Base-by-base conservation (phyloP, 2,329 filamentous ascomycete species). In the Pestalotiopsis sp. region DNA sequence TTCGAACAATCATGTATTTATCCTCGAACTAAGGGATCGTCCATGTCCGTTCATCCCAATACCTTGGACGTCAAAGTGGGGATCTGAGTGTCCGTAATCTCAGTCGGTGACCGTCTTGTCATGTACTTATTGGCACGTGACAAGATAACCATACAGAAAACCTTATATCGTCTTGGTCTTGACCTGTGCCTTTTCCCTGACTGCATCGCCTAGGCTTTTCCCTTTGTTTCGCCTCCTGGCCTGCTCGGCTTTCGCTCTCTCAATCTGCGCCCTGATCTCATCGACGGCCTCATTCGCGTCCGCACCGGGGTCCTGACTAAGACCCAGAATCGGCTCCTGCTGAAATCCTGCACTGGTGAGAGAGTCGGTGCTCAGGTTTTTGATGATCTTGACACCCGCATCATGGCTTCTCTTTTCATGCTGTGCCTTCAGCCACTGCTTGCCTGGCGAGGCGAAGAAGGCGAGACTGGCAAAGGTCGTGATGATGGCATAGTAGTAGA, bases 401-500 rank as follows among this genome's bases (percentile, higher is more conserved):
- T 80, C 82, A 13, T 81, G 82, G 4, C 84, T 82, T 36, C 91
- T 86, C 69, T 85, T 81, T 73, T 93, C 91, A 7, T 93, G 80
- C 68, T 82, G 80, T 74, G 86, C 84, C 69, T 84, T 83, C 0
- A 94, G 82, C 20, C 80, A 75, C 4, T 82, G 80, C 79, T 95
- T 97, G 2, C 89, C 92, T 0, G 94, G 93, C 1, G 92, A 93
- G 56, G 90, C 87, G 77, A 98, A 97, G 82, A 97, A 92, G 7
- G 84, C 88, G 68, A 95, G 88, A 20, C 90, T 88, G 0, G 82
- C 78, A 11, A 84, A 80, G 1, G 92, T 92, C 72, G 90, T 91
- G 70, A 95, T 77, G 67, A 96, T 84, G 39, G 88, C 90, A 80
- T 97, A 99, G 82, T 94, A 98, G 82, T 97, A 96, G 45, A 98